Conservation (phyloP, 108 stramenopile species). For the Schizochytrium sp. region DNA sequence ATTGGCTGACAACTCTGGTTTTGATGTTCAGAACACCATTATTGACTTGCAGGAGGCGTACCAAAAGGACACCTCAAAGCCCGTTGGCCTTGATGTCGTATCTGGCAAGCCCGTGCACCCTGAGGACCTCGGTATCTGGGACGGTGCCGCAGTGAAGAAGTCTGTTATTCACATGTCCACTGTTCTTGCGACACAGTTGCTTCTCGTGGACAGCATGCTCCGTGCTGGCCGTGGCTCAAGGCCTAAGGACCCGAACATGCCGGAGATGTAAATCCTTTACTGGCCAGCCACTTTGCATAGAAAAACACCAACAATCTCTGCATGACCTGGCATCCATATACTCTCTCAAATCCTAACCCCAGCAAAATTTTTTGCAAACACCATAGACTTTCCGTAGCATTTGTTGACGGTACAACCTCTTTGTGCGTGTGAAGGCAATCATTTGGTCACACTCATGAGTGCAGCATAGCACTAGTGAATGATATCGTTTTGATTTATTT, state of each 20-base stretch:
- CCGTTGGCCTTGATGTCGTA: slow-evolving; percentile 91
- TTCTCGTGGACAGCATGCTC: slow-evolving; percentile 99
- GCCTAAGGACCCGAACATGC: slow-evolving; percentile 63
- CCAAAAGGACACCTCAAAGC: slow-evolving; percentile 71
- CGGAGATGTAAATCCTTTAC: slow-evolving; percentile 4
- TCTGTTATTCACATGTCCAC: slow-evolving; percentile 92
- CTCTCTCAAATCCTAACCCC: neutral
- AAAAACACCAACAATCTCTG: neutral
- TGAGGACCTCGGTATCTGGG: slow-evolving; percentile 94
- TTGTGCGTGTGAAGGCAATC: neutral
- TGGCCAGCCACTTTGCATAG: neutral
- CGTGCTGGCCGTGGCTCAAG: slow-evolving; percentile 86
- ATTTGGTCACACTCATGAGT: neutral
- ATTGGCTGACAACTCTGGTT: slow-evolving; percentile 95
- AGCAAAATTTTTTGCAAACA: neutral
- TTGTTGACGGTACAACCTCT: slow-evolving; percentile 6
- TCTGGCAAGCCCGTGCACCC: slow-evolving; percentile 94
- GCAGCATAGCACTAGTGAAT: neutral
- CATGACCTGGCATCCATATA: neutral
- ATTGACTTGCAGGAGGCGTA: slow-evolving; percentile 90
- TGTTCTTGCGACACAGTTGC: slow-evolving; percentile 94
- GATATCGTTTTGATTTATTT: neutral
- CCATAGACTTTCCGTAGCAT: neutral
- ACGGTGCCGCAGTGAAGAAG: slow-evolving; percentile 95
- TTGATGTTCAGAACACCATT: slow-evolving; percentile 93